Conservation (phyloP, 73 alveolate species). For the Paramecium biaurelia region DNA sequence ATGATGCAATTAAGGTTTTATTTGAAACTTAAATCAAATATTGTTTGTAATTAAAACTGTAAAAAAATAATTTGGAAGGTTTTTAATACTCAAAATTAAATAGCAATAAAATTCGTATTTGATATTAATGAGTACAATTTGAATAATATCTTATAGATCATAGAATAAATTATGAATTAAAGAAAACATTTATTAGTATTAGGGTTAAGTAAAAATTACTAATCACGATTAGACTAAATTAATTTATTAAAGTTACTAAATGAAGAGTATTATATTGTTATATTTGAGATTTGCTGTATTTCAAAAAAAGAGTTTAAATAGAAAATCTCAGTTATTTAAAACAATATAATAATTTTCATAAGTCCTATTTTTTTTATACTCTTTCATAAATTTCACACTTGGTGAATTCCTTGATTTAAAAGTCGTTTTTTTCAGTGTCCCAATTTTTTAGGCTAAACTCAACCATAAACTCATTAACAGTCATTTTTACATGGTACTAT, state of each 20-base stretch:
- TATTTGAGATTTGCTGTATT: not conserved
- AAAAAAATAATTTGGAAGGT: no score
- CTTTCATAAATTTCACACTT: slow-evolving; percentile 7
- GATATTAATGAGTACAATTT: no score
- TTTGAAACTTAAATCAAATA: no score
- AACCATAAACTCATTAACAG: not conserved
- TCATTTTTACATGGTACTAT: not conserved
- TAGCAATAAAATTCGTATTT: no score
- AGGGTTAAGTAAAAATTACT: not conserved
- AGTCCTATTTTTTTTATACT: not conserved
- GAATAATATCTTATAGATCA: not conserved
- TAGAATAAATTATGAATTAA: not conserved
- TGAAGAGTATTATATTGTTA: not conserved
- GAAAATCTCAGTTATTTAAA: not conserved
- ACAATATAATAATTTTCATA: not conserved
- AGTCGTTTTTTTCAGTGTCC: slow-evolving; percentile 25
- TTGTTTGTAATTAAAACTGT: no score
- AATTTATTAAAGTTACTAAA: not conserved
- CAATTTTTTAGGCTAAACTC: slow-evolving; percentile 13
- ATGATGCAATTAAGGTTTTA: no score
- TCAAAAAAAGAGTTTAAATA: not conserved
- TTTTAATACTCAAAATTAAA: no score
- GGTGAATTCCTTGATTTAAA: slow-evolving; percentile 21
- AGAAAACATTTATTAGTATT: not conserved
- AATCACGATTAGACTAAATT: not conserved